Conservation (phyloP, 2,329 filamentous ascomycete species). For the Fusarium proliferatum region DNA sequence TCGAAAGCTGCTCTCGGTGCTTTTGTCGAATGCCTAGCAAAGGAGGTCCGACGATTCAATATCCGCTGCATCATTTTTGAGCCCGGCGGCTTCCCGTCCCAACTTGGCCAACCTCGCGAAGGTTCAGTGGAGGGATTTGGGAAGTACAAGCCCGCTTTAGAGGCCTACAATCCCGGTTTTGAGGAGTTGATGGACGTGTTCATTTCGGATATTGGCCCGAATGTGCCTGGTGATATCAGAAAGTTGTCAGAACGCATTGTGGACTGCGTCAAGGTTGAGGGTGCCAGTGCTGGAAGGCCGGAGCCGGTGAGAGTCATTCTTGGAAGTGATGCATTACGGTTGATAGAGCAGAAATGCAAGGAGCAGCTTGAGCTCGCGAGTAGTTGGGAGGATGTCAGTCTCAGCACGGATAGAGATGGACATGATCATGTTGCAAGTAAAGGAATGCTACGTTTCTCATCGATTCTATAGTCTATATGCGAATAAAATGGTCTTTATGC, state of each 20-base stretch:
- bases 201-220: background rate
- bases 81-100: slow-evolving; percentile 7
- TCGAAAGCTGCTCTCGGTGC: slow-evolving; percentile 7
- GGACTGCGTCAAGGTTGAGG: background rate
- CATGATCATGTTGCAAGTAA: slow-evolving; percentile 11
- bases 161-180: background rate
- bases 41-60: slow-evolving; percentile 3
- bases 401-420: background rate
- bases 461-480: background rate
- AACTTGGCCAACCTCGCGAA: background rate
- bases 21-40: background rate
- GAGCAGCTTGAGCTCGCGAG: background rate
- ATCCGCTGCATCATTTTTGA: background rate
- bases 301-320: slow-evolving; percentile 3
- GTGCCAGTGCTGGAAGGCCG: background rate
- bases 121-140: slow-evolving; percentile 3
- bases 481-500: background rate
- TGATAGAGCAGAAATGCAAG: slow-evolving; percentile 10
- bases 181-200: slow-evolving; percentile 10
- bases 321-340: background rate
- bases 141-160: background rate
- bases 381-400: slow-evolving; percentile 3
- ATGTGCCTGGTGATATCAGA: background rate
- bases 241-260: slow-evolving; percentile 6
- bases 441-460: slow-evolving; percentile 5